A percentile compares a stretch with the other conserved stretches of the same genome.
Evolutionary conservation across 1,284 basidiomycete genomes (phyloP).

Genomic region (Ganoderma leucocontextum): DNA sequence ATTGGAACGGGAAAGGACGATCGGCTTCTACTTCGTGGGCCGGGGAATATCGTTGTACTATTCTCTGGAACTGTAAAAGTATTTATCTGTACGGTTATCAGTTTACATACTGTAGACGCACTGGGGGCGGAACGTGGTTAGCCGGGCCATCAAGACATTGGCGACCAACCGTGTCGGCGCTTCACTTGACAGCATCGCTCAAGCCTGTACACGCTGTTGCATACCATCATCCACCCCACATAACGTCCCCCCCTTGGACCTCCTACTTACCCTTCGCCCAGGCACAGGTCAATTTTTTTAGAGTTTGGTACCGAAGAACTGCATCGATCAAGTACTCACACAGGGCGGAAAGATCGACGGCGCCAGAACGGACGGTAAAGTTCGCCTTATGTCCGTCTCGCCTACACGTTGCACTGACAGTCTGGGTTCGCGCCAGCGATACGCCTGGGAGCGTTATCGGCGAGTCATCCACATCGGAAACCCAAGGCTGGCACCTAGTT

Average conservation of each 20-base stretch:
- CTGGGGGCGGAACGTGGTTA: too few species aligned
- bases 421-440: neutral
- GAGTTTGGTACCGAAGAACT: slow-evolving; percentile 1
- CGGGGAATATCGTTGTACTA: neutral
- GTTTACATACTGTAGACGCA: too few species aligned
- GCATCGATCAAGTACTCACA: neutral
- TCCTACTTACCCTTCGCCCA: neutral
- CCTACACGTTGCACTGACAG: neutral
- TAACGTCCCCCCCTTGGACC: neutral
- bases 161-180: too few species aligned
- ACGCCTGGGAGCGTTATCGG: neutral
- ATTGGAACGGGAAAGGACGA: neutral
- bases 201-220: neutral
- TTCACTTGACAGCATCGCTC: neutral
- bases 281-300: neutral
- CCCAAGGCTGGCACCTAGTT: neutral
- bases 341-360: neutral
- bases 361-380: slow-evolving; percentile 3
- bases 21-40: neutral
- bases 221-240: neutral
- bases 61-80: neutral
- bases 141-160: too few species aligned
- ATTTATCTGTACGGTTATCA: neutral
- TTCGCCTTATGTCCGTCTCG: slow-evolving; percentile 5
- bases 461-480: neutral